Base-by-base conservation (phyloP, 73 alveolate species). In the Paraurostyla sp. region DNA sequence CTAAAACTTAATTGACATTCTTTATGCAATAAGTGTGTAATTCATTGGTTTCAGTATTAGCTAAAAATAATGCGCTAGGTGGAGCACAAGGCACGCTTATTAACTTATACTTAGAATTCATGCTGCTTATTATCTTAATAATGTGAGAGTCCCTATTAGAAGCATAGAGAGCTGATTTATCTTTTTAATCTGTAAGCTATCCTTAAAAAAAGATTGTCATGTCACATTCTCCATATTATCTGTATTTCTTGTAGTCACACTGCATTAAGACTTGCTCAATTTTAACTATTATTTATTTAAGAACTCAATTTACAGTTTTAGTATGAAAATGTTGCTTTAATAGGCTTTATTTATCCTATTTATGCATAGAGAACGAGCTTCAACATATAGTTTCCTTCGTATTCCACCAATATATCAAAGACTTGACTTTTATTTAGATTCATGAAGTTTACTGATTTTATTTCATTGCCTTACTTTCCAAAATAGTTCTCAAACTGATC, bases 401-500 rank as follows among this genome's bases (percentile, higher is more conserved):
- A 65, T 38, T 65, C 16, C 9, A 38, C 58, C 7, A 65, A 40
- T 38, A 65, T 65, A 18, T 65, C 82, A 65, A 15, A 65, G 58
- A 65, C 82, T 65, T 20, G 41, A 65, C 13, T 9, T 11, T 65
- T 18, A 38, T 65, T 65, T 23, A 35, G 2, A 65, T 65, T 65
- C 82, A 65, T 65, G 15, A 65, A 38, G 36, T 65, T 65, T 1
- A 65, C 41, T 3, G 59, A 35, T 38, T 11, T 65, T 6, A 65
- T 65, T 65, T 65, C 82, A 65, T 65, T 65, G 4, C 41, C 82
- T 38, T 65, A 18, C 13, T 13, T 35, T 2, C 82, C 56, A 30
- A 65, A 65, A 38, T 65, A 65, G 82, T 65, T 65, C 41, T 65
- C 82, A 11, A 3, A 15, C 7, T 38, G 1, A 4, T 32, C 33